Evolutionary conservation across 306 rosid genomes (phyloP).

Genomic region (Gastrolobium bilobum): DNA sequence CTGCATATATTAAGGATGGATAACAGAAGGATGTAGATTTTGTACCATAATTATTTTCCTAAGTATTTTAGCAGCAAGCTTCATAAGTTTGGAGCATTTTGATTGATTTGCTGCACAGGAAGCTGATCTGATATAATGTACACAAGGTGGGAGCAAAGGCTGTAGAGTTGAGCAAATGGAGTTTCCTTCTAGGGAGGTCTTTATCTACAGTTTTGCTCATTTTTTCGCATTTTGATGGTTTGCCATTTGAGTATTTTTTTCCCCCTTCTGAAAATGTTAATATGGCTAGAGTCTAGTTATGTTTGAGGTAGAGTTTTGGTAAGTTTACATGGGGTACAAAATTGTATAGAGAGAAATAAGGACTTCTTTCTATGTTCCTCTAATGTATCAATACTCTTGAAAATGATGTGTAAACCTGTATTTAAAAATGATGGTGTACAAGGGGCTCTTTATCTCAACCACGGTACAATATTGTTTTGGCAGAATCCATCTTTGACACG

Average conservation of each 20-base stretch:
- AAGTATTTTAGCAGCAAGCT: constrained; percentile 46
- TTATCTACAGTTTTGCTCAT: constrained; percentile 44
- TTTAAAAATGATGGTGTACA: too few relatives aligned
- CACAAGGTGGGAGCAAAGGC: constrained; percentile 30
- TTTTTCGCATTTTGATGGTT: constrained; percentile 45
- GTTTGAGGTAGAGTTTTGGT: constrained; percentile 40
- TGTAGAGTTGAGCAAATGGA: constrained; percentile 33
- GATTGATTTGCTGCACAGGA: constrained; percentile 43
- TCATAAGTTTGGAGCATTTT: constrained; percentile 51
- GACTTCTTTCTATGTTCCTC: constrained; percentile 30
- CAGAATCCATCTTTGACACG: too few relatives aligned
- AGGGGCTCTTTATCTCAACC: too few relatives aligned
- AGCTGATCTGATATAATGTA: constrained; percentile 30
- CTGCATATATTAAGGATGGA: constrained; percentile 58
- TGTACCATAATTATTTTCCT: constrained; percentile 48
- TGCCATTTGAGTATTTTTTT: constrained; percentile 41
- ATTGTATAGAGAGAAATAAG: constrained; percentile 53
- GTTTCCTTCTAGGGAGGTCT: constrained; percentile 26
- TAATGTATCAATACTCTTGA: constrained; percentile 37
- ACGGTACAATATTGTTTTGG: too few relatives aligned
- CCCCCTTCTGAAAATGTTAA: constrained; percentile 39
- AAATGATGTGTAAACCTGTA: constrained; percentile 32
- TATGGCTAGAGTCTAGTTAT: constrained; percentile 35
- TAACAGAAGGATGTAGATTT: constrained; percentile 43
- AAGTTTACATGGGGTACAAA: constrained; percentile 50